Conservation (phyloP, 805 yeast genomes). For the Candida parachauliodes region DNA sequence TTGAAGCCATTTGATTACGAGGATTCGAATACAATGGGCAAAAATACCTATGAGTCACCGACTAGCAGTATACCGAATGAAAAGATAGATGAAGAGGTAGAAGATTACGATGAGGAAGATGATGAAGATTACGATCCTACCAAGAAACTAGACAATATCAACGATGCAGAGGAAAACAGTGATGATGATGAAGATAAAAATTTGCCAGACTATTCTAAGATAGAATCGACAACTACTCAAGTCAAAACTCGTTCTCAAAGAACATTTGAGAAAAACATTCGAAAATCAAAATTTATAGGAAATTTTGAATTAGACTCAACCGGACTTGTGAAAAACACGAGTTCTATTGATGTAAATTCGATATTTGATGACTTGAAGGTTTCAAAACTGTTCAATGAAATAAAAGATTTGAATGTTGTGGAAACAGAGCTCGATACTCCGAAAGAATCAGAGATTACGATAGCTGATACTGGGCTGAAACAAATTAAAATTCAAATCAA, state of each 20-base stretch:
- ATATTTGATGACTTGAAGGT: slow-evolving; percentile 26
- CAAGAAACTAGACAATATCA: slow-evolving; percentile 21
- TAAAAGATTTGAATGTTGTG: slow-evolving; percentile 3
- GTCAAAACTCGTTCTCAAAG: slow-evolving; percentile 69
- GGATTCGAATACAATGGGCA: not conserved
- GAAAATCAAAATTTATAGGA: slow-evolving; percentile 13
- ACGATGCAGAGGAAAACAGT: slow-evolving; percentile 20
- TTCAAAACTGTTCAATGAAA: slow-evolving; percentile 6
- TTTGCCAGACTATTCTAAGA: slow-evolving; percentile 43
- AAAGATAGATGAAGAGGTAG: slow-evolving; percentile 7
- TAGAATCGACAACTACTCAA: slow-evolving; percentile 53
- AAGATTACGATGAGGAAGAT: slow-evolving; percentile 9
- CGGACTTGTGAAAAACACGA: slow-evolving; percentile 13
- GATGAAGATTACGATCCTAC: slow-evolving; percentile 13
- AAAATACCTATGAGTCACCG: not conserved
- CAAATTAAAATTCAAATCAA: slow-evolving; percentile 69
- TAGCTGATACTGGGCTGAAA: slow-evolving; percentile 29
- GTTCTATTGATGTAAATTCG: slow-evolving; percentile 27
- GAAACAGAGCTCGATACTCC: too few species aligned
- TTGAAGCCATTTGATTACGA: too few species aligned
- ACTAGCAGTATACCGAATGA: too few species aligned
- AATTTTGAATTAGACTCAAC: slow-evolving; percentile 9
- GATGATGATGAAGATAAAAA: slow-evolving; percentile 34
- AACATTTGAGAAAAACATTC: slow-evolving; percentile 29
- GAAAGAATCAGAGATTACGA: not conserved